Conservation (phyloP, 2,329 filamentous ascomycete species). For the Botrytis elliptica region DNA sequence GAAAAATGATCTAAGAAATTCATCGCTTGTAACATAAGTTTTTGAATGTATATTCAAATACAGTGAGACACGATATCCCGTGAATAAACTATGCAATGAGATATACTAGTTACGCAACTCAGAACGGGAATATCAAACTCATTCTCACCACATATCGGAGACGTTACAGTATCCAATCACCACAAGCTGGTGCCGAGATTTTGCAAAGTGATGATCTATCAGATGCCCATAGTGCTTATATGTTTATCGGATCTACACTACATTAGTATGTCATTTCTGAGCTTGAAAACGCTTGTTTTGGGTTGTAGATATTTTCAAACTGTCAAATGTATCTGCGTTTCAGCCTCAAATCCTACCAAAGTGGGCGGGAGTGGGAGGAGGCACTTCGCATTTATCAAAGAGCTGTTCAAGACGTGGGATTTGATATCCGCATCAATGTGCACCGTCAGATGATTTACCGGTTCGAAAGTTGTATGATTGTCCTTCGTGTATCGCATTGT, state of each 20-base stretch:
- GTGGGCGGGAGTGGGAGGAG: too few relatives aligned
- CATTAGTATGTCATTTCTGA: background rate
- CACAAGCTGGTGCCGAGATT: background rate
- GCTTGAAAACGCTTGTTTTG: background rate
- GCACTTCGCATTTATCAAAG: background rate
- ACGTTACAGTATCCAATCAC: background rate
- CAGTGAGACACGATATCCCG: background rate
- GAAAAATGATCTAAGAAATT: background rate
- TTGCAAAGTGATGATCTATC: background rate
- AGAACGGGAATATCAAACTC: background rate
- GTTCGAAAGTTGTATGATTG: background rate
- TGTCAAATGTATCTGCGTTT: accelerated
- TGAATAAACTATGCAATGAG: background rate
- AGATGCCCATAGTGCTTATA: background rate
- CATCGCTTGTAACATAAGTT: background rate
- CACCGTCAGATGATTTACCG: too few relatives aligned
- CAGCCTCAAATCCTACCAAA: background rate
- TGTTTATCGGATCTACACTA: background rate
- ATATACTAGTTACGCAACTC: background rate
- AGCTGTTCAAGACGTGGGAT: background rate
- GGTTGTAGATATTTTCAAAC: background rate
- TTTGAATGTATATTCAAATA: background rate
- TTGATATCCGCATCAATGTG: too few relatives aligned
- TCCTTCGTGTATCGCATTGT: background rate
- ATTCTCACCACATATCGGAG: background rate